These are phyloP conservation scores for Thuja plicata DNA, from an alignment of 83 land plant species.

Conservation along the genomic window DNA sequence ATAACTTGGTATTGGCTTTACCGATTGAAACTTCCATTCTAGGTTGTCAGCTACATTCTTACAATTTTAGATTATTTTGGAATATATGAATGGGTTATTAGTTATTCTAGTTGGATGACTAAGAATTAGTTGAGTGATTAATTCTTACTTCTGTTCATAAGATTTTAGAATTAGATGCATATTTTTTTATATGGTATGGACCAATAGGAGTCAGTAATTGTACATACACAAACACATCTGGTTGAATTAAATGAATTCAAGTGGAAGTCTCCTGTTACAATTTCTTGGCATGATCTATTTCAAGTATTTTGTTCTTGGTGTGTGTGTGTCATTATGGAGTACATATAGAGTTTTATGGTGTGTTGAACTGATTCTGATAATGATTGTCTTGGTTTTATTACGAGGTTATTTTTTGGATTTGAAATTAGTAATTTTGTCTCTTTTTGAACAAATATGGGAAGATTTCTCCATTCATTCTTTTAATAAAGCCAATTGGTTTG, in stretches of 20 bases:
- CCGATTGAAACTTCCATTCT: not conserved
- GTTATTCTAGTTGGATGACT: not conserved
- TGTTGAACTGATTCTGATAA: not conserved
- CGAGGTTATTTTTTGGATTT: not conserved
- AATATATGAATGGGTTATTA: not conserved
- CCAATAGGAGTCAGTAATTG: not conserved
- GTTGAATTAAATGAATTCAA: not conserved
- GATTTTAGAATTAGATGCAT: not conserved
- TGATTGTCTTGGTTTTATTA: not conserved
- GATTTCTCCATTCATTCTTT: not conserved
- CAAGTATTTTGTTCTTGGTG: not conserved
- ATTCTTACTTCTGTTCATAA: not conserved
- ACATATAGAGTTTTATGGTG: not conserved
- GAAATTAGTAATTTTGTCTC: not conserved
- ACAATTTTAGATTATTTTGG: not conserved
- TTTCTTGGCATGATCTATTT: not conserved
- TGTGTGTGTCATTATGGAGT: not conserved
- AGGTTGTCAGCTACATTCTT: not conserved
- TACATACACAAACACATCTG: not conserved
- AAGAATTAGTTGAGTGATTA: not conserved
- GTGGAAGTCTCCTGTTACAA: not conserved
- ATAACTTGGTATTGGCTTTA: not conserved
- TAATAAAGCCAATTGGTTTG: constrained; percentile 2
- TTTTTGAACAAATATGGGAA: not conserved
- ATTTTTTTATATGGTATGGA: not conserved